Evolutionary conservation across 345 rosid genomes (phyloP).

Genomic region (Melastoma malabathricum): DNA sequence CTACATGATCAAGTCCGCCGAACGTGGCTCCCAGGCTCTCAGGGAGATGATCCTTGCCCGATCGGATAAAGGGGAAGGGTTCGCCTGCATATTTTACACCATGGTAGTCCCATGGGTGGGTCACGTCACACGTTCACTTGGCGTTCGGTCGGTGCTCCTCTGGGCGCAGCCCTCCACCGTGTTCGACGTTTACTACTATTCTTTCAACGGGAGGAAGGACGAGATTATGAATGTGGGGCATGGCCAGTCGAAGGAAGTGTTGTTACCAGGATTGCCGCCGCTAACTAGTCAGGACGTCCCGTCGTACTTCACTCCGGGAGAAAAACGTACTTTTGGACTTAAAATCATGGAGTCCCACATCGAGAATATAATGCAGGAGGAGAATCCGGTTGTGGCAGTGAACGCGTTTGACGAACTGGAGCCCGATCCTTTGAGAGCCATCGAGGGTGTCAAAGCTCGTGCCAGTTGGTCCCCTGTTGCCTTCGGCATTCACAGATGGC

Average conservation of each 20-base stretch:
- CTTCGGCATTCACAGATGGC: neutral
- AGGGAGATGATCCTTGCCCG: slow-evolving; percentile 9
- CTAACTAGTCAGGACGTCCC: slow-evolving; percentile 34
- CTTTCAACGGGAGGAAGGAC: slow-evolving; percentile 30
- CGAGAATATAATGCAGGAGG: neutral
- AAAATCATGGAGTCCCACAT: slow-evolving; percentile 6
- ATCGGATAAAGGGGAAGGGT: neutral
- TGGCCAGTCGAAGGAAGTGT: slow-evolving; percentile 3
- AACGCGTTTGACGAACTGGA: slow-evolving; percentile 10
- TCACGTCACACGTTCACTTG: slow-evolving; percentile 29
- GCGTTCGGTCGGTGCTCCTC: slow-evolving; percentile 21
- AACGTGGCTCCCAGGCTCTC: slow-evolving; percentile 8
- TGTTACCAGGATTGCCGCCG: slow-evolving; percentile 37
- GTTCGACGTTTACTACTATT: slow-evolving; percentile 39
- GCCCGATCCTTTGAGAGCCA: neutral
- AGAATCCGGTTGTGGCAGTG: neutral
- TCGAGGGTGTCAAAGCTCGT: neutral
- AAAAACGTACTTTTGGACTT: neutral
- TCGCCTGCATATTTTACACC: slow-evolving; percentile 13
- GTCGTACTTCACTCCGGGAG: slow-evolving; percentile 24
- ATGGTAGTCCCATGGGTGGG: slow-evolving; percentile 22
- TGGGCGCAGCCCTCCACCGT: slow-evolving; percentile 66
- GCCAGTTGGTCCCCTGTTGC: slow-evolving; percentile 4
- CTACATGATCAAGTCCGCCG: slow-evolving; percentile 7
- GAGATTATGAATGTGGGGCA: slow-evolving; percentile 7